phyloP scores from a whole-genome alignment of 163 green algal genomes.

The Chlorella variabilis region DNA sequence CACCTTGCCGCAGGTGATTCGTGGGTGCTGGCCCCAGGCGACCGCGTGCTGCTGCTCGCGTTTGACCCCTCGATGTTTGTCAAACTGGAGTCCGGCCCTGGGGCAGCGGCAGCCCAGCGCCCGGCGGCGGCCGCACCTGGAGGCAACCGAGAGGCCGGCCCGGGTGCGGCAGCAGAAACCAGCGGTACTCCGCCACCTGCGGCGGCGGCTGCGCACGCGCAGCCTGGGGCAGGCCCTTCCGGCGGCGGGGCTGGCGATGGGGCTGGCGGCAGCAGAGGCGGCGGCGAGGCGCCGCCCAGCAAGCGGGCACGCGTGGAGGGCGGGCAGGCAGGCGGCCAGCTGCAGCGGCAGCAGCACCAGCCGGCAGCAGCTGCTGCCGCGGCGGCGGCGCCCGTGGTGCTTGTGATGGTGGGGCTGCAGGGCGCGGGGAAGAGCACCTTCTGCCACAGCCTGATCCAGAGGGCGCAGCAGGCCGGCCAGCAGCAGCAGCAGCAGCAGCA shows the following conservation, averaged over 20 bases:
- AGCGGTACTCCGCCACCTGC: no score
- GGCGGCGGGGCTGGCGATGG: no score
- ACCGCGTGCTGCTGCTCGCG: slow-evolving; percentile 29
- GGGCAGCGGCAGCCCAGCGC: not conserved
- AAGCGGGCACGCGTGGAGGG: not conserved
- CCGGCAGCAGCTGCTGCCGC: not conserved
- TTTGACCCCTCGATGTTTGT: slow-evolving; percentile 18
- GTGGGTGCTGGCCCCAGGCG: not conserved
- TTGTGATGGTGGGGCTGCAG: slow-evolving; percentile 50
- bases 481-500: slow-evolving; percentile 11
- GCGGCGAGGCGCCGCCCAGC: not conserved
- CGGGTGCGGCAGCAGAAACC: no score
- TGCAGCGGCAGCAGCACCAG: slow-evolving; percentile 10
- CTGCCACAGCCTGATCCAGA: slow-evolving; percentile 32
- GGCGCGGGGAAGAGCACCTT: slow-evolving; percentile 69
- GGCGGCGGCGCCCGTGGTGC: slow-evolving; percentile 30
- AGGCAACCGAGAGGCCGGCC: no score
- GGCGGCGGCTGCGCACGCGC: no score
- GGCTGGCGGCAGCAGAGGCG: not conserved
- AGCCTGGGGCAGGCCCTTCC: no score
- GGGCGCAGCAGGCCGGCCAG: not conserved
- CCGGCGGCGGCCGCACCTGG: no score
- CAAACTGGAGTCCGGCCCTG: not conserved
- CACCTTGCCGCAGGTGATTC: slow-evolving; percentile 5
- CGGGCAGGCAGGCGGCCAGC: not conserved